A percentile compares a stretch with the other conserved stretches of the same genome.
These are phyloP conservation scores for Gaertneriomyces sp. DNA, from an alignment of 192 early-diverging fungal species.

Conservation along the genomic window DNA sequence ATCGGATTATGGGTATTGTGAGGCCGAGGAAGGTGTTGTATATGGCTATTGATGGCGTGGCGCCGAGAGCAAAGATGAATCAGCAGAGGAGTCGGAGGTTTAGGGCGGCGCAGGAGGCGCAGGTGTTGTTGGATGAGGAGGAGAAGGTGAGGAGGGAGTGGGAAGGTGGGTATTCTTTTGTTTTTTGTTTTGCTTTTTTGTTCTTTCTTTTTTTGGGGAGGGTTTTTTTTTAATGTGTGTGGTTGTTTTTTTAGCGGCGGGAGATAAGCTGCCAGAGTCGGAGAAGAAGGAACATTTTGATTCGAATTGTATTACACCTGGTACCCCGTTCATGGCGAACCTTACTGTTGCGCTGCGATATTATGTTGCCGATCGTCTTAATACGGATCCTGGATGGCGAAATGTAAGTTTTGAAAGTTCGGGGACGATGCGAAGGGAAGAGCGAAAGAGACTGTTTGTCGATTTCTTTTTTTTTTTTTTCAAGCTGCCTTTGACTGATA, in stretches of 20 bases:
- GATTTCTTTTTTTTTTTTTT: not conserved
- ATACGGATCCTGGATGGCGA: conserved; percentile 86
- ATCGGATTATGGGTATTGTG: conserved; percentile 89
- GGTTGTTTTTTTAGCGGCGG: not conserved
- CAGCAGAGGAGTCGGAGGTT: conserved; percentile 97
- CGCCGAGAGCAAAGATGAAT: conserved; percentile 99
- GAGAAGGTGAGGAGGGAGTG: conserved; percentile 47
- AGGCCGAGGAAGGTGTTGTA: conserved; percentile 92
- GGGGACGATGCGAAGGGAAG: too few species aligned
- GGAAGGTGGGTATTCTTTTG: conserved; percentile 24
- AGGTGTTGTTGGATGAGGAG: conserved; percentile 57
- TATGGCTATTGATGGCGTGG: conserved; percentile 97
- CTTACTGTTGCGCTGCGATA: conserved; percentile 83
- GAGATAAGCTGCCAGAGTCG: conserved; percentile 47
- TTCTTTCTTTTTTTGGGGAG: not conserved
- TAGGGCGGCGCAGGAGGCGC: conserved; percentile 84
- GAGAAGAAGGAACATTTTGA: conserved; percentile 76
- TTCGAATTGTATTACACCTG: conserved; percentile 97
- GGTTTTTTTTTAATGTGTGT: too few species aligned
- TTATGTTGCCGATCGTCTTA: conserved; percentile 84
- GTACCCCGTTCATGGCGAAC: conserved; percentile 93
- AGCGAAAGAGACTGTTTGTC: too few species aligned
- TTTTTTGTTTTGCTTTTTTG: conserved; percentile 1
- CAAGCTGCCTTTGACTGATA: not conserved
- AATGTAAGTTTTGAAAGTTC: too few species aligned